phyloP scores from a whole-genome alignment of 2,329 filamentous ascomycete species.

The Pseudogymnoascus sp. region DNA sequence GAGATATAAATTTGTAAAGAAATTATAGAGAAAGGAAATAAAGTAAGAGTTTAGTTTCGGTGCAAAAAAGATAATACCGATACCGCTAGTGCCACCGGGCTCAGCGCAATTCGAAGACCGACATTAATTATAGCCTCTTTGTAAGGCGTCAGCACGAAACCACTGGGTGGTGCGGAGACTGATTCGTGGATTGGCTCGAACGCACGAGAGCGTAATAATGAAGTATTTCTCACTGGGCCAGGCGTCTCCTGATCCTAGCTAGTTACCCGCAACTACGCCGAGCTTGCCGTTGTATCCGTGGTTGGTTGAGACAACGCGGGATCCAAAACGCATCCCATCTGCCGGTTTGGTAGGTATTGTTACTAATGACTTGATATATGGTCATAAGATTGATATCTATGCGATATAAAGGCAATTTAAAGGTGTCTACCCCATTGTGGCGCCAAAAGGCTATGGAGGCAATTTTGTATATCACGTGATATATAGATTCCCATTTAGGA shows the following conservation, averaged over 20 bases:
- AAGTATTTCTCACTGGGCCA: slow-evolving; percentile 1
- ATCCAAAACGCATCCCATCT: neutral
- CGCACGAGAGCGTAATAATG: neutral
- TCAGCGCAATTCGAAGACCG: neutral
- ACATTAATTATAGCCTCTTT: neutral
- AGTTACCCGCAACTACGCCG: neutral
- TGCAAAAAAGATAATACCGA: neutral
- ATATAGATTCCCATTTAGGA: neutral
- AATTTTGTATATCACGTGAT: neutral
- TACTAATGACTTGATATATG: neutral
- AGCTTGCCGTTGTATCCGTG: slow-evolving; percentile 5
- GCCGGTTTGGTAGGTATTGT: neutral
- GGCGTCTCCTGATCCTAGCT: neutral
- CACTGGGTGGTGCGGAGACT: neutral
- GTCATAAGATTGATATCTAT: neutral
- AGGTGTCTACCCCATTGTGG: neutral
- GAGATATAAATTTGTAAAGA: neutral
- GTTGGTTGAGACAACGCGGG: neutral
- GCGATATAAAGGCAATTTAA: neutral
- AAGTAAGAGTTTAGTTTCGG: neutral
- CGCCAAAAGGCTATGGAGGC: neutral
- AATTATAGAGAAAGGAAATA: neutral
- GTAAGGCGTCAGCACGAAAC: slow-evolving; percentile 2
- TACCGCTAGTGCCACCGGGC: neutral
- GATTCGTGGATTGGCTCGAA: neutral